Evolutionary conservation across 148 eudicot species (phyloP), one percentile per base, ranked within the genome.

Genomic region (Rhododendron ferrugineum): DNA sequence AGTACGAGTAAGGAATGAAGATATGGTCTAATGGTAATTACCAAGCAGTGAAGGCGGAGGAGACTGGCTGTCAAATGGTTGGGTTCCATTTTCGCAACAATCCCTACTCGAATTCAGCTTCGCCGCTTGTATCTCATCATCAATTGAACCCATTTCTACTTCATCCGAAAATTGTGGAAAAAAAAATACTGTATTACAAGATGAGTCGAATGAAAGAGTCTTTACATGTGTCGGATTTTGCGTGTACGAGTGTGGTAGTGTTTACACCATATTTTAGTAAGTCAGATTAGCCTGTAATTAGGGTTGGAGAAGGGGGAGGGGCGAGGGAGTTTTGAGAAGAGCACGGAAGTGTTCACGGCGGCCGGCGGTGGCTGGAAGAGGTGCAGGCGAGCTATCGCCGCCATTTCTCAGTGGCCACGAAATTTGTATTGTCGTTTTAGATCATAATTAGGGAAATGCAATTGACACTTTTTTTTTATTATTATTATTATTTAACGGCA

Each of bases 361-460:
- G 84, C 3, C 30, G 86, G 80, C 28, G 84, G 88, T 32, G 90
- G 89, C 2, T 84, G 94, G 79, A 91, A 86, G 82, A 90, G 85
- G 32, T 91, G 94, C 44, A 92, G 79, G 36, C 95, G 87, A 62
- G 85, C 86, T 44, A 87, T 85, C 75, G 89, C 86, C 79, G 91
- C 89, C 91, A 80, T 80, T 64, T 42, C 46, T 28, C 40, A 4
- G 75, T 1, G 75, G 15, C 2, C 36, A 11, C 4, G 74, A 66
- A 68, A 40, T 40, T 40, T 40, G 44, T 40, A 6, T 6, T 40
- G 44, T 40, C 0, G 44, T 40, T 40, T 40, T 7, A 40, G 44
- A 40, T 40, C 0, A 40, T 6, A 40, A 40, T 40, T 40, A n/a
- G n/a, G n/a, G n/a, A n/a, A n/a, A n/a, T n/a, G n/a, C n/a, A n/a